phyloP scores from a whole-genome alignment of 2,329 filamentous ascomycete genomes.

The Ascosphaera acerosa region DNA sequence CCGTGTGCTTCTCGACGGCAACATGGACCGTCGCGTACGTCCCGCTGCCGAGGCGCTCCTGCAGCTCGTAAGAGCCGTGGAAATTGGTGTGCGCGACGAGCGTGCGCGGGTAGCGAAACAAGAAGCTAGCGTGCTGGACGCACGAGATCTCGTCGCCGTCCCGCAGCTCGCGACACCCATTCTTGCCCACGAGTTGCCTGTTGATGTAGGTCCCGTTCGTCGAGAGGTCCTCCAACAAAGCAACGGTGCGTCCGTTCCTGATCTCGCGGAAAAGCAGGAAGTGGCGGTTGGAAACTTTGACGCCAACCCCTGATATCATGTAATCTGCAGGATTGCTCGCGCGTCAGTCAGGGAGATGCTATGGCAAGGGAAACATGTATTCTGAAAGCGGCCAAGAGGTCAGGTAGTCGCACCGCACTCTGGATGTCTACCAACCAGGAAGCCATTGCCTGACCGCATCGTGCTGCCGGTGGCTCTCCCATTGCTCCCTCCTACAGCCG shows the following conservation, averaged over 20 bases:
- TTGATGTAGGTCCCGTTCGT: conserved; percentile 95
- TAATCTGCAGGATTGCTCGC: no score
- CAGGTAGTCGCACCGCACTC: conserved; percentile 50
- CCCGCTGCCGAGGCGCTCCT: conserved; percentile 55
- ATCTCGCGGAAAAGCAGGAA: conserved; percentile 30
- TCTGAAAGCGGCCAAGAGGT: neutral
- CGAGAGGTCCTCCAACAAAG: conserved; percentile 75
- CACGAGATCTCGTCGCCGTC: conserved; percentile 83
- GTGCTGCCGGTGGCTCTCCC: no score
- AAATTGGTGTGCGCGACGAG: conserved; percentile 19
- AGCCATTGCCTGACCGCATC: conserved; percentile 30
- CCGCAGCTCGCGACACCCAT: conserved; percentile 67
- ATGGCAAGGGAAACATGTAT: conserved; percentile 3
- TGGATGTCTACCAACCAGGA: conserved; percentile 72
- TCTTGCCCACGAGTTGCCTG: conserved; percentile 69
- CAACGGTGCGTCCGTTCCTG: conserved; percentile 31
- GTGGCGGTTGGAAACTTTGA: conserved; percentile 51
- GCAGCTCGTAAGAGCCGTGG: neutral
- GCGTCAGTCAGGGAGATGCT: no score
- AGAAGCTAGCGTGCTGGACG: conserved; percentile 59
- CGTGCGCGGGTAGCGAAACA: conserved; percentile 69
- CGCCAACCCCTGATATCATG: conserved; percentile 22
- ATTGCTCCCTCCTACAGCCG: no score
- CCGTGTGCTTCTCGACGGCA: conserved; percentile 64
- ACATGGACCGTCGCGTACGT: conserved; percentile 89